Evolutionary conservation across 208 protist genomes (phyloP).

Genomic region (Trichomonas gallinae): DNA sequence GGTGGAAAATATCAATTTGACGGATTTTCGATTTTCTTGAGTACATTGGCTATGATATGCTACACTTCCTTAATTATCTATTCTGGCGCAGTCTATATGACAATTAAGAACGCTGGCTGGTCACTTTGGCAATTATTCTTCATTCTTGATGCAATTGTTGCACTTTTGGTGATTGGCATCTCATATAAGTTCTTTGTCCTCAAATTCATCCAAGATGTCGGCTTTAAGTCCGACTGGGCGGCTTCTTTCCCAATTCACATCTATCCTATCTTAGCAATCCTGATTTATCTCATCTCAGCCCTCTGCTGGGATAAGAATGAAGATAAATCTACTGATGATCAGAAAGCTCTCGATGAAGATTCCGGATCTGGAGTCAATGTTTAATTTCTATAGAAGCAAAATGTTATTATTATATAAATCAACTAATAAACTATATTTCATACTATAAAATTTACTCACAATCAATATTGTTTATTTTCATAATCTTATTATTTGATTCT

Average conservation of each 20-base stretch:
- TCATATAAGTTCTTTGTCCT: not conserved
- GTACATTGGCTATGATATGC: not conserved
- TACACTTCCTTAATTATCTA: not conserved
- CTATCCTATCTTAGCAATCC: not conserved
- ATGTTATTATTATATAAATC: no score
- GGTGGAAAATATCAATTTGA: not conserved
- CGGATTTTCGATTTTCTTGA: not conserved
- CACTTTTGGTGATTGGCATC: not conserved
- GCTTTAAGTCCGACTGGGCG: not conserved
- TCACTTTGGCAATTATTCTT: not conserved
- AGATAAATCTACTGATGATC: no score
- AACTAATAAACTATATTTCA: no score
- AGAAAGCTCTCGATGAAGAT: no score
- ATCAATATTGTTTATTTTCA: no score
- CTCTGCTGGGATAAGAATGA: not conserved
- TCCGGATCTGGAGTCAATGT: no score
- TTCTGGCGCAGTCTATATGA: not conserved
- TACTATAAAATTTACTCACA: no score
- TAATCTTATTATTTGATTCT: no score
- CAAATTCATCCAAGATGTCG: not conserved
- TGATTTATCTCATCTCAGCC: not conserved
- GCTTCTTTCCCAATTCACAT: not conserved
- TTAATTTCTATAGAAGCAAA: no score
- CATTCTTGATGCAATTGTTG: not conserved
- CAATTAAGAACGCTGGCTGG: not conserved